Percentiles rank a stretch among this genome's conserved stretches.
phyloP scores from a whole-genome alignment of 169 alveolate species.

The Plasmodium relictum region DNA sequence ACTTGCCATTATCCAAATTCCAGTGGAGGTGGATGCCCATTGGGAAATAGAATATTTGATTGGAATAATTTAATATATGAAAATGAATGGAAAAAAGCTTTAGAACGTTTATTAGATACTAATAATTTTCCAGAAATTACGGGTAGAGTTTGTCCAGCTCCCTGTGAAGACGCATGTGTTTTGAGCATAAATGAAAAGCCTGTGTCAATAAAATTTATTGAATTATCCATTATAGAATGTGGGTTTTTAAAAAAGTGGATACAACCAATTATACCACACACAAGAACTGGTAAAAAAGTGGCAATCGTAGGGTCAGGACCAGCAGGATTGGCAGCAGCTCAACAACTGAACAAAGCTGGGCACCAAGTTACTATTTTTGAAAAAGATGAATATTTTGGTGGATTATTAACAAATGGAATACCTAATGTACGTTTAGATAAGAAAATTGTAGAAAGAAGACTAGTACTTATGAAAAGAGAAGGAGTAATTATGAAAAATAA shows the following conservation, averaged over 20 bases:
- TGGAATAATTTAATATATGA: conserved; percentile 84
- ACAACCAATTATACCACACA: conserved; percentile 79
- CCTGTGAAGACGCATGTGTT: conserved; percentile 86
- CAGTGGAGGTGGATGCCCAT: conserved; percentile 87
- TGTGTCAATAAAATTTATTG: conserved; percentile 85
- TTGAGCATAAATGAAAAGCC: conserved; percentile 84
- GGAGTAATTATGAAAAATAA: conserved; percentile 78
- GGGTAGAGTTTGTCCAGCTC: conserved; percentile 86
- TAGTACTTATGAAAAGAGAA: conserved; percentile 75
- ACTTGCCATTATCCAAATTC: conserved; percentile 83
- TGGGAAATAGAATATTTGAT: conserved; percentile 84
- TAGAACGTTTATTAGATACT: conserved; percentile 83
- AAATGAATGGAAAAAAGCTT: conserved; percentile 84
- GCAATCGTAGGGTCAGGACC: conserved; percentile 85
- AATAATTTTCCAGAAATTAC: conserved; percentile 87
- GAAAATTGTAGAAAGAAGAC: conserved; percentile 78
- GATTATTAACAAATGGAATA: conserved; percentile 84
- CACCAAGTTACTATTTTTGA: conserved; percentile 77
- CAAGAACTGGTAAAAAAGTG: conserved; percentile 79
- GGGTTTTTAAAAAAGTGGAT: conserved; percentile 84
- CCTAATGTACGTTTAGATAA: conserved; percentile 86
- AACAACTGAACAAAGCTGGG: conserved; percentile 85
- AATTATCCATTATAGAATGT: conserved; percentile 82
- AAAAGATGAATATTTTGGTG: conserved; percentile 84
- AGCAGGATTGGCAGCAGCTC: conserved; percentile 86